These are phyloP conservation scores for Sclerotinia sclerotiorum DNA, from an alignment of 2,329 filamentous ascomycete genomes.

Conservation along the genomic window DNA sequence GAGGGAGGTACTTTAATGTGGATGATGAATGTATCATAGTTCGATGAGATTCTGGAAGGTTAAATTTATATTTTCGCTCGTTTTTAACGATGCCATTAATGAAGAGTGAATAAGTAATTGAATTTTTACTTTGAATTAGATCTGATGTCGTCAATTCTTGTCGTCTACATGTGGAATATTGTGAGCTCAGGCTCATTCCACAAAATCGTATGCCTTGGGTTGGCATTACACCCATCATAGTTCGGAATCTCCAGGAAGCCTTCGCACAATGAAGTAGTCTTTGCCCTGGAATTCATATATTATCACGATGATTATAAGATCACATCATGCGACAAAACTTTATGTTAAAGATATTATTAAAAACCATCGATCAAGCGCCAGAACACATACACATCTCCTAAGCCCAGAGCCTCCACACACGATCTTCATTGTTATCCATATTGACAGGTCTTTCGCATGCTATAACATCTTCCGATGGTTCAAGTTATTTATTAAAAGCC, in stretches of 20 bases:
- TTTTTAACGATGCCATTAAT: neutral
- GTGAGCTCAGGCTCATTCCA: neutral
- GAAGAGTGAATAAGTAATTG: neutral
- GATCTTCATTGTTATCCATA: neutral
- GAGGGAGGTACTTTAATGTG: neutral
- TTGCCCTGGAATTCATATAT: no score
- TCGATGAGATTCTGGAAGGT: neutral
- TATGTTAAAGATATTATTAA: neutral
- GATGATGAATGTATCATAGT: neutral
- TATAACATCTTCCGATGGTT: neutral
- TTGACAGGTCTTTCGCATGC: neutral
- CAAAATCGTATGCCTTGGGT: neutral
- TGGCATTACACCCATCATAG: neutral
- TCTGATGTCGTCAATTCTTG: neutral
- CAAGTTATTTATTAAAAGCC: neutral
- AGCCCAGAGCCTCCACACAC: neutral
- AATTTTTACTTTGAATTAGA: neutral
- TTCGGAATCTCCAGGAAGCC: no score
- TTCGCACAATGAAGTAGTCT: neutral
- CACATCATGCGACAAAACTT: neutral
- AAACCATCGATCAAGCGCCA: no score
- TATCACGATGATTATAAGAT: neutral
- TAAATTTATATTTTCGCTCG: neutral
- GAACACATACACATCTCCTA: neutral
- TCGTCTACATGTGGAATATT: neutral